phyloP scores from a whole-genome alignment of 2,329 filamentous ascomycete species.

The Pezicula rhizophila region DNA sequence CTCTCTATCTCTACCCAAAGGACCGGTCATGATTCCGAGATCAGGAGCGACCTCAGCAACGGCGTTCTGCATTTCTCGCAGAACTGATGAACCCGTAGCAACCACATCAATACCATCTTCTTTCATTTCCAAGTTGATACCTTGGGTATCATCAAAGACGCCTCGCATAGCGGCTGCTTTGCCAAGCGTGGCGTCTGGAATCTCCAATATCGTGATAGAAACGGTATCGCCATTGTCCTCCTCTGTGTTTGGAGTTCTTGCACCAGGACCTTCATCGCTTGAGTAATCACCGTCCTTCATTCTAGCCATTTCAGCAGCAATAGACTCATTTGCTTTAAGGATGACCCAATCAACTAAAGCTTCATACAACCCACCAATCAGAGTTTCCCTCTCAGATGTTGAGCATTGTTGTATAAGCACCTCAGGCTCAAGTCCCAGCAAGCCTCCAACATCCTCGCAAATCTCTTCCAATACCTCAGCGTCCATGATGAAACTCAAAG shows the following conservation, averaged over 20 bases:
- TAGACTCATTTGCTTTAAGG: constrained; percentile 78
- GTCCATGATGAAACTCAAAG: constrained; percentile 77
- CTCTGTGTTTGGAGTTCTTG: constrained; percentile 58
- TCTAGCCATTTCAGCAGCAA: constrained; percentile 66
- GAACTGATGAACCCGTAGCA: constrained; percentile 69
- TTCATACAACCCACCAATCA: constrained; percentile 87
- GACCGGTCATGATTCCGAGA: constrained; percentile 65
- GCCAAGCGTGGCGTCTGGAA: constrained; percentile 72
- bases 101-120: constrained; percentile 81
- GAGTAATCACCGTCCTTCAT: constrained; percentile 63
- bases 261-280: constrained; percentile 53
- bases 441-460: constrained; percentile 81
- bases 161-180: constrained; percentile 86
- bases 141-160: constrained; percentile 85
- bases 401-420: constrained; percentile 71
- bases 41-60: constrained; percentile 72
- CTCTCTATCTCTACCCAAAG: constrained; percentile 66
- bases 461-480: constrained; percentile 78
- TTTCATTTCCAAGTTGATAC: constrained; percentile 97
- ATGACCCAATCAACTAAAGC: constrained; percentile 94
- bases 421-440: constrained; percentile 83
- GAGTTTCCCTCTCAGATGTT: constrained; percentile 74
- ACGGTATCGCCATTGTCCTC: constrained; percentile 79
- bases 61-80: constrained; percentile 81
- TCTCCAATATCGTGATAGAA: constrained; percentile 79